Evolutionary conservation across 2,329 filamentous ascomycete species (phyloP), one percentile per base, ranked within the genome.

Genomic region (Apiospora pterosperma): DNA sequence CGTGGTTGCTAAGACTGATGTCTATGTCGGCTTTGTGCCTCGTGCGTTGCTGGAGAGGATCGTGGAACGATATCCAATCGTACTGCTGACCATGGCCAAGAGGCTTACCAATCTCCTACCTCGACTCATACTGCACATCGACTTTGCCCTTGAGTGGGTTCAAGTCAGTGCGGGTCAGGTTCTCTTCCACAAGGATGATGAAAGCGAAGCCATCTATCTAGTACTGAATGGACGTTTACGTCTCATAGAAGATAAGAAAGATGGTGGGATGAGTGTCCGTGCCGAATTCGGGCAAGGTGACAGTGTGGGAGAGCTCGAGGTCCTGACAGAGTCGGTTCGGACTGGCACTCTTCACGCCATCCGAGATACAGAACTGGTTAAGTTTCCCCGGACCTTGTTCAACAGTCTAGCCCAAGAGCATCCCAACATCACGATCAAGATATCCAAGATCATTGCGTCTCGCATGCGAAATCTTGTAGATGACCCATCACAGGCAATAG

Each of bases 201-300:
- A 98, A 69, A 99, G 96, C 72, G 96, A 99, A 76, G 95, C 96
- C 1, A 99, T 99, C 44, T 99, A 98, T 72, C 94, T 99, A 67
- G 96, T 99, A 1, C 85, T 99, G 19, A 99, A 99, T 70, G 96
- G 96, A 11, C 91, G 96, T 19, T 79, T 99, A 21, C 87, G 96
- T 63, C 86, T 95, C 0, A 91, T 99, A 0, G 86, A 93, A 66
- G 94, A 97, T 71, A 88, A 88, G 16, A 88, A 91, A 59, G 90
- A 92, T 68, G 93, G 93, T 0, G 91, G 90, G 3, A 90, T 97
- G 80, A 91, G 90, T 58, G 93, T 97, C 14, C 87, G 93, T 61
- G 95, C 93, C 14, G 96, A 99, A 76, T 98, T 91, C 73, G 96
- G 96, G 4, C 96, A 99, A 78, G 96, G 96, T 10, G 96, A 99